Percentiles rank a stretch among this genome's conserved stretches.
Conservation (phyloP, 1,284 basidiomycete genomes). For the Marasmius oreades region DNA sequence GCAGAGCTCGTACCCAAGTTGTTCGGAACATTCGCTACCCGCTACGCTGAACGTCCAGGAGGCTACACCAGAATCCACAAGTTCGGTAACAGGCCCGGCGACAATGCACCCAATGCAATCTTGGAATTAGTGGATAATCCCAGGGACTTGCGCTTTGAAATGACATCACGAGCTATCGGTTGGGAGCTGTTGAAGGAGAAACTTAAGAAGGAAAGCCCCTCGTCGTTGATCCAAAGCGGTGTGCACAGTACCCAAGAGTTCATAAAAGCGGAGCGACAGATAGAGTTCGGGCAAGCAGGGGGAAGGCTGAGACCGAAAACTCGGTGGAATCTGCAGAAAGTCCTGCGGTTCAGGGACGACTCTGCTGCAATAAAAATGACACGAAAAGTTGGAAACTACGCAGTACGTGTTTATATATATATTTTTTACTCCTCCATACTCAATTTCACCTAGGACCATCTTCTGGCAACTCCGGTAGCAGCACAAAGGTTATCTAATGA, state of each 20-base stretch:
- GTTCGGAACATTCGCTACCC: conserved; percentile 75
- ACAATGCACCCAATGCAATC: conserved; percentile 92
- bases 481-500: conserved; percentile 28
- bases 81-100: conserved; percentile 84
- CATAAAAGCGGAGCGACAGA: conserved; percentile 43
- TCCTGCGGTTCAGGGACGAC: conserved; percentile 51
- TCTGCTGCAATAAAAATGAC: conserved; percentile 39
- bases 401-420: conserved; percentile 34
- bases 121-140: conserved; percentile 95
- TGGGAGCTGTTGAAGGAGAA: conserved; percentile 67
- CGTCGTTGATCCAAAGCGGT: conserved; percentile 47
- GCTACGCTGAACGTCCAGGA: conserved; percentile 83
- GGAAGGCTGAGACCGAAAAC: conserved; percentile 55
- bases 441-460: conserved; percentile 37
- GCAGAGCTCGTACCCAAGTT: conserved; percentile 74
- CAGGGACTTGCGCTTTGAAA: conserved; percentile 82
- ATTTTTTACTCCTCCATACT: conserved; percentile 6
- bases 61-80: conserved; percentile 96
- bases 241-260: conserved; percentile 42
- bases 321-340: conserved; percentile 68
- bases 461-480: conserved; percentile 50
- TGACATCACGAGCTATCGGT: conserved; percentile 81
- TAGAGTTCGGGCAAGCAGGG: conserved; percentile 33
- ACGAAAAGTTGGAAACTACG: conserved; percentile 44
- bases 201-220: conserved; percentile 40